Percentiles rank a stretch among this genome's conserved stretches.
phyloP scores from a whole-genome alignment of 2,329 filamentous ascomycete species.

The Sporothrix dimorphospora region DNA sequence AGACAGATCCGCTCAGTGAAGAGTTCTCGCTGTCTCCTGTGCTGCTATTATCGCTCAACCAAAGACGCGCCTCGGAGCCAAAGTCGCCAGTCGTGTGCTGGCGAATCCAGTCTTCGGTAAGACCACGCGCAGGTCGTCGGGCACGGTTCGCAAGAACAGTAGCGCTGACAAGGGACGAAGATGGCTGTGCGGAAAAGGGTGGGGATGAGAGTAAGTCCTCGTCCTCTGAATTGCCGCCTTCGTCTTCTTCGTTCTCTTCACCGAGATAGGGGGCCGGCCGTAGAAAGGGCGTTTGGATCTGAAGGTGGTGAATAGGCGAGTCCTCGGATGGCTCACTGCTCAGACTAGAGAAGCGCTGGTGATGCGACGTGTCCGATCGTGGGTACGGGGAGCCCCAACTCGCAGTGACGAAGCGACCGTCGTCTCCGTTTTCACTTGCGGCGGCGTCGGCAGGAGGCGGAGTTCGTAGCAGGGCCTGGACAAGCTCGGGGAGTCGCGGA shows the following conservation, averaged over 20 bases:
- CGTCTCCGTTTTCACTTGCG: constrained; percentile 38
- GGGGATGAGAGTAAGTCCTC: constrained; percentile 34
- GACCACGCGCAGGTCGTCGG: constrained; percentile 60
- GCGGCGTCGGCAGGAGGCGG: constrained; percentile 45
- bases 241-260: constrained; percentile 42
- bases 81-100: constrained; percentile 75
- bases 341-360: constrained; percentile 54
- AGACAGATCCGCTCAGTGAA: constrained; percentile 70
- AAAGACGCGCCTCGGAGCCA: constrained; percentile 73
- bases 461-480: constrained; percentile 59
- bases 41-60: constrained; percentile 82
- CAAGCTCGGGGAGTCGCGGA: constrained; percentile 61
- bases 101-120: constrained; percentile 85
- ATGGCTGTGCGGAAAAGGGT: constrained; percentile 29
- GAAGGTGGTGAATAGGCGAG: constrained; percentile 63
- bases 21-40: constrained; percentile 73
- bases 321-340: constrained; percentile 64
- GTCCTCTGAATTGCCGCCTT: constrained; percentile 28
- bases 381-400: constrained; percentile 94
- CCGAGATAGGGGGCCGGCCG: constrained; percentile 55
- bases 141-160: constrained; percentile 67
- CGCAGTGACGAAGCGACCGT: constrained; percentile 64
- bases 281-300: constrained; percentile 65
- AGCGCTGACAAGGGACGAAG: constrained; percentile 51
- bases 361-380: constrained; percentile 56